phyloP scores from a whole-genome alignment of 106 monocot species.

The Triglochin maritima region DNA sequence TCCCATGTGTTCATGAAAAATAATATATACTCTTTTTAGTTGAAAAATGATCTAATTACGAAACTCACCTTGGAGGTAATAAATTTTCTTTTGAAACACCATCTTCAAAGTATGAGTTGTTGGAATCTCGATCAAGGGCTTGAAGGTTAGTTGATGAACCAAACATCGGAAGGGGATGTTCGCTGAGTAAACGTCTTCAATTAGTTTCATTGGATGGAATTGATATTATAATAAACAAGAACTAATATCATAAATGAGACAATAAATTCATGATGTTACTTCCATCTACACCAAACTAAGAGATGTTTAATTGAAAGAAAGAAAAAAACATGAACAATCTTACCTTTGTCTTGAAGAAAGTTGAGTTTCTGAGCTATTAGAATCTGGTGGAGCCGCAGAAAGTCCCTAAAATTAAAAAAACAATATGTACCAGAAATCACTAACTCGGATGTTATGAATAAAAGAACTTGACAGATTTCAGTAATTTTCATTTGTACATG shows the following conservation, averaged over 20 bases:
- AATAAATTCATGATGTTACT: neutral
- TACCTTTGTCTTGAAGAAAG: neutral
- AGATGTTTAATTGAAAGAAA: neutral
- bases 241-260: neutral
- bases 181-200: constrained; percentile 23
- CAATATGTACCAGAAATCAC: neutral
- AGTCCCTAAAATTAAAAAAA: neutral
- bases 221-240: neutral
- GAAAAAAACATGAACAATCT: neutral
- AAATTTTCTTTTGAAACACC: constrained; percentile 23
- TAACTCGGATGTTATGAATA: too few species aligned
- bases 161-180: constrained; percentile 64
- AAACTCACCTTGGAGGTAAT: constrained; percentile 25
- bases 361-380: neutral
- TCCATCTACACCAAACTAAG: too few species aligned
- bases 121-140: constrained; percentile 51
- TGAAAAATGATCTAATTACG: neutral
- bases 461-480: too few species aligned
- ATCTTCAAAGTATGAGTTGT: constrained; percentile 31
- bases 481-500: too few species aligned
- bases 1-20: too few species aligned
- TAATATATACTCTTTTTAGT: too few species aligned
- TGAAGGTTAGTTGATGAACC: constrained; percentile 67
- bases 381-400: neutral
- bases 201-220: neutral